Percentiles rank a stretch among this genome's conserved stretches.
These are phyloP conservation scores for Scopulariopsis brevicaulis DNA, from an alignment of 2,329 filamentous ascomycete species.

Conservation along the genomic window DNA sequence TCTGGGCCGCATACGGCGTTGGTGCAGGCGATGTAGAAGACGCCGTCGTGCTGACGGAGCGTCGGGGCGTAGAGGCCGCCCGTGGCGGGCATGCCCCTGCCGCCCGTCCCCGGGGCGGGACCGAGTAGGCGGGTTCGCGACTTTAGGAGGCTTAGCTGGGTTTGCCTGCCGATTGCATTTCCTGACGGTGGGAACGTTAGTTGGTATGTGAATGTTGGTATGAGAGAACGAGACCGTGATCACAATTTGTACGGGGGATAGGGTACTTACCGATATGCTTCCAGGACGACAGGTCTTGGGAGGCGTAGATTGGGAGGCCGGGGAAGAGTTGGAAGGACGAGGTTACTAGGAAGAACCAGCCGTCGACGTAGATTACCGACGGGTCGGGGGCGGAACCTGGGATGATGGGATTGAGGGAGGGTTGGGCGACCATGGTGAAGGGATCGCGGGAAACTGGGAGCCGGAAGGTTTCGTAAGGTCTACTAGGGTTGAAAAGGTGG, in stretches of 20 bases:
- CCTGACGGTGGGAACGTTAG: neutral
- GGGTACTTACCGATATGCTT: constrained; percentile 14
- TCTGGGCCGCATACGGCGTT: constrained; percentile 6
- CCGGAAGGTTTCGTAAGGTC: too few species aligned
- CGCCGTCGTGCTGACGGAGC: constrained; percentile 11
- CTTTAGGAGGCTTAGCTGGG: constrained; percentile 5
- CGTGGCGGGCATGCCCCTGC: constrained; percentile 10
- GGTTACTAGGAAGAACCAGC: constrained; percentile 28
- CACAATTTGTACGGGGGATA: neutral
- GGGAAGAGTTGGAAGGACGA: constrained; percentile 50
- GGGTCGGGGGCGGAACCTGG: constrained; percentile 20
- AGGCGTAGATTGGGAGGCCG: constrained; percentile 29
- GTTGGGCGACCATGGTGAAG: too few species aligned
- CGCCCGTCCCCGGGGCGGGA: constrained; percentile 5
- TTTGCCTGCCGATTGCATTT: constrained; percentile 7
- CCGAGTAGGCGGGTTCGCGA: constrained; percentile 4
- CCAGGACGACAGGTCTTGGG: constrained; percentile 19
- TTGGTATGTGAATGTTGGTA: neutral
- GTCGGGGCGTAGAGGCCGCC: constrained; percentile 13
- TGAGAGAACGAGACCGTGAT: too few species aligned
- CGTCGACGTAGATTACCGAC: constrained; percentile 15
- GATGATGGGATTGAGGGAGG: constrained; percentile 15
- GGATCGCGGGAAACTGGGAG: too few species aligned
- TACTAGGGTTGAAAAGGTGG: too few species aligned
- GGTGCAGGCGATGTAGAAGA: constrained; percentile 15